These are phyloP conservation scores for Phytophthora ramorum DNA, from an alignment of 352 stramenopile species.

Conservation along the genomic window DNA sequence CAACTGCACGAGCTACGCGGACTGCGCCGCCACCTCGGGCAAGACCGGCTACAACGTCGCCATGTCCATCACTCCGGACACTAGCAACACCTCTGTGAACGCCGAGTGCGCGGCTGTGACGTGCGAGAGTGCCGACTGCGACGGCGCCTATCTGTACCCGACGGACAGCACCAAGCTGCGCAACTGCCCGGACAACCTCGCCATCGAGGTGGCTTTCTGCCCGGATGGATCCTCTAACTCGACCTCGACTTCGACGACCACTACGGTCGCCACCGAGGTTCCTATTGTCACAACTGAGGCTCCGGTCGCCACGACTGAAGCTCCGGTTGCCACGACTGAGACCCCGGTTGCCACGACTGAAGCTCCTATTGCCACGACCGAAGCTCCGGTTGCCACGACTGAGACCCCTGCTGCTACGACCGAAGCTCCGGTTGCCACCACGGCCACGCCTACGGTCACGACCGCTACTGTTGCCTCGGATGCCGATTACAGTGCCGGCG, in stretches of 20 bases:
- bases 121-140: slow-evolving; percentile 44
- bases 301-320: slow-evolving; percentile 14
- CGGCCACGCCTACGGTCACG: no score
- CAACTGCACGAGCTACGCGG: slow-evolving; percentile 56
- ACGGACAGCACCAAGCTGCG: slow-evolving; percentile 57
- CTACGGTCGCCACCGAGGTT: slow-evolving; percentile 6
- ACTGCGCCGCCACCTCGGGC: slow-evolving; percentile 53
- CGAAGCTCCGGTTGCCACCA: slow-evolving; percentile 1
- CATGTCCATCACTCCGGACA: slow-evolving; percentile 57
- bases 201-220: slow-evolving; percentile 57
- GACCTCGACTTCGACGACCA: slow-evolving; percentile 18
- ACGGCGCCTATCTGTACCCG: slow-evolving; percentile 61
- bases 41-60: slow-evolving; percentile 74
- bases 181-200: slow-evolving; percentile 47
- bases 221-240: slow-evolving; percentile 29
- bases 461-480: slow-evolving; percentile 18
- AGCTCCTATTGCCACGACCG: slow-evolving; percentile 2
- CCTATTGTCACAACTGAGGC: not conserved
- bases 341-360: slow-evolving; percentile 16
- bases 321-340: slow-evolving; percentile 19
- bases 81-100: slow-evolving; percentile 31
- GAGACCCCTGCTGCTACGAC: slow-evolving; percentile 18
- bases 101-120: slow-evolving; percentile 41
- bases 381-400: slow-evolving; percentile 18
- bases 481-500: slow-evolving; percentile 25